phyloP scores from a whole-genome alignment of 1,284 basidiomycete genomes.

The Microbotryomycetes sp. region DNA sequence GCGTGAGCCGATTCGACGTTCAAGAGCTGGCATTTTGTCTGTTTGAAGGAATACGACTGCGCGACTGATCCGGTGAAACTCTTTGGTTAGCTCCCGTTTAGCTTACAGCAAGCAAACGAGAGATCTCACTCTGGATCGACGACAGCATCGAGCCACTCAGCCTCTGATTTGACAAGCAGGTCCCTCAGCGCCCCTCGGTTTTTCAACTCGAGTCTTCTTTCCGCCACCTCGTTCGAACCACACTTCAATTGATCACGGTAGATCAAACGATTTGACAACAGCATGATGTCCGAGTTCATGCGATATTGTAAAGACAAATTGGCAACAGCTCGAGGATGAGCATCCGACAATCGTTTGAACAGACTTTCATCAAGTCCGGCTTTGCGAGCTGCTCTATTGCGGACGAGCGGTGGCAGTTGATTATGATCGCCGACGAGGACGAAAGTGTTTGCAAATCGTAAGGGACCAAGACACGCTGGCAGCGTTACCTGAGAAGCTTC shows the following conservation, averaged over 20 bases:
- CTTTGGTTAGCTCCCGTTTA: background rate
- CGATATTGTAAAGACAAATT: conserved; percentile 84
- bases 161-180: background rate
- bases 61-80: too few relatives aligned
- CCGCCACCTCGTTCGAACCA: conserved; percentile 65
- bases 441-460: conserved; percentile 83
- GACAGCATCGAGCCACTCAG: conserved; percentile 67
- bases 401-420: conserved; percentile 88
- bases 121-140: conserved; percentile 56
- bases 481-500: conserved; percentile 97
- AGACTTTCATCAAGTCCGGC: conserved; percentile 84
- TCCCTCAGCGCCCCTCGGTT: conserved; percentile 33
- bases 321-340: conserved; percentile 73
- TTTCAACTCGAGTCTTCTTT: conserved; percentile 55
- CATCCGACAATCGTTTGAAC: conserved; percentile 79
- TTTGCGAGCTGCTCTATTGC: conserved; percentile 66
- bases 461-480: conserved; percentile 87
- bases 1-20: conserved; percentile 76
- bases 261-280: conserved; percentile 80
- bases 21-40: conserved; percentile 64
- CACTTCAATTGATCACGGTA: conserved; percentile 73
- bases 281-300: conserved; percentile 97
- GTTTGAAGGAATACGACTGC: conserved; percentile 92
- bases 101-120: background rate
- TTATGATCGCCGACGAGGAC: conserved; percentile 95